Percentiles rank a stretch among this genome's conserved stretches.
These are phyloP conservation scores for Xylariaceae sp. DNA, from an alignment of 2,329 filamentous ascomycete genomes.

Conservation along the genomic window DNA sequence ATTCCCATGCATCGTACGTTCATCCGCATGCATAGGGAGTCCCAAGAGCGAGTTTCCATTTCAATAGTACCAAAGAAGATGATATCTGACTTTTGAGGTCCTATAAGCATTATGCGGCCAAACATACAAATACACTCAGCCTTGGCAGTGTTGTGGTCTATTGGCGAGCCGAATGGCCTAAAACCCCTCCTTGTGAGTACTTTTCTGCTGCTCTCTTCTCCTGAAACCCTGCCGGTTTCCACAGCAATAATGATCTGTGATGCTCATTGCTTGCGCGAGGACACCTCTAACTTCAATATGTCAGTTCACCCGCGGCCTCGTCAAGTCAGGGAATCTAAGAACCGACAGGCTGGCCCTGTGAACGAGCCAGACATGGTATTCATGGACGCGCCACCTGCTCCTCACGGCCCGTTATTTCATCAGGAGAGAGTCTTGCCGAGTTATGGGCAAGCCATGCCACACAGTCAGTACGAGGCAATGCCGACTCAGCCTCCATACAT, in stretches of 20 bases:
- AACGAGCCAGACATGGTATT: neutral
- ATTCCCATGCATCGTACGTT: neutral
- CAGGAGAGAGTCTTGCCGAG: conserved; percentile 11
- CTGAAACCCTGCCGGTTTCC: neutral
- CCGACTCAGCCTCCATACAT: conserved; percentile 13
- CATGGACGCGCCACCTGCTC: conserved; percentile 12
- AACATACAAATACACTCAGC: conserved; percentile 68
- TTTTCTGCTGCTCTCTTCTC: neutral
- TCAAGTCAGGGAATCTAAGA: conserved; percentile 26
- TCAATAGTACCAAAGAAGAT: neutral
- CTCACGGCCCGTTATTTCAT: conserved; percentile 22
- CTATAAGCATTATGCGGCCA: conserved; percentile 65
- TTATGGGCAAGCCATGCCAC: conserved; percentile 26
- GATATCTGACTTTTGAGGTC: neutral
- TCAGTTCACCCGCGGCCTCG: conserved; percentile 48
- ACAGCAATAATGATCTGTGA: neutral
- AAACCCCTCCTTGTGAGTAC: conserved; percentile 57
- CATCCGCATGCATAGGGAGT: neutral
- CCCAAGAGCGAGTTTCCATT: neutral
- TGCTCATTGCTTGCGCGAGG: neutral
- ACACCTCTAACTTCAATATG: neutral
- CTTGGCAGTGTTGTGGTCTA: conserved; percentile 66
- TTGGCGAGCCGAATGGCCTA: conserved; percentile 79
- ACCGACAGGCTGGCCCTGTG: conserved; percentile 1
- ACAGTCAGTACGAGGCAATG: conserved; percentile 8